These are phyloP conservation scores for Neocatenulostroma microsporum DNA, from an alignment of 2,329 filamentous ascomycete species.

Conservation along the genomic window DNA sequence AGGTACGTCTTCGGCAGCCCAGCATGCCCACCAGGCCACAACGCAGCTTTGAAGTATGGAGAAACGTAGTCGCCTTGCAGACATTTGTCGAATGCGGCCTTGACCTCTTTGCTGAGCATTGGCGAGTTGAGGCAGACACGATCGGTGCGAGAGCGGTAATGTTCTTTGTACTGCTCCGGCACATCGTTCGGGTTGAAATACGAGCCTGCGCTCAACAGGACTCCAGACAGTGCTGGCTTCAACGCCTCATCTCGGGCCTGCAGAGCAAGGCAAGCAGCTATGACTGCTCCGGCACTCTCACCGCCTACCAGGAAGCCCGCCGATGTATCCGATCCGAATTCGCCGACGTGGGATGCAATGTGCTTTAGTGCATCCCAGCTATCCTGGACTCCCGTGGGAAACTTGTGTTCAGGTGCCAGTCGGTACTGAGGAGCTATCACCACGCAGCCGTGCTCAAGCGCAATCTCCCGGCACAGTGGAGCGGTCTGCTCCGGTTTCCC, in stretches of 20 bases:
- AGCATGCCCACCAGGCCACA: conserved; percentile 6
- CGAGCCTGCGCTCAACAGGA: conserved; percentile 35
- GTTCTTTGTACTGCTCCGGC: conserved; percentile 30
- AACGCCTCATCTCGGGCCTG: conserved; percentile 33
- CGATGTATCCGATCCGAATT: conserved; percentile 33
- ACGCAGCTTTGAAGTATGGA: conserved; percentile 6
- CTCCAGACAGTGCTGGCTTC: conserved; percentile 37
- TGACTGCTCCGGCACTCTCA: conserved; percentile 43
- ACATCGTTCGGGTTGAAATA: conserved; percentile 18
- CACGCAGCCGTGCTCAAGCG: conserved; percentile 7
- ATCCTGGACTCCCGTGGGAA: conserved; percentile 42
- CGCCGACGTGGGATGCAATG: conserved; percentile 34
- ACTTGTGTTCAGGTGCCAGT: conserved; percentile 44
- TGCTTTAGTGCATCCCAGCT: conserved; percentile 37
- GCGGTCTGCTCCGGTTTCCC: conserved; percentile 11
- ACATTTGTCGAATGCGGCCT: conserved; percentile 10
- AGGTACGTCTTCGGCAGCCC: conserved; percentile 11
- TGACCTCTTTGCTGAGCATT: conserved; percentile 7
- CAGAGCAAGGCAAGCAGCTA: conserved; percentile 39
- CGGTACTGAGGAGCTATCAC: conserved; percentile 31
- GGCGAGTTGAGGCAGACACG: conserved; percentile 28
- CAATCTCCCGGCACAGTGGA: conserved; percentile 9
- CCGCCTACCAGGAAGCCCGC: conserved; percentile 43
- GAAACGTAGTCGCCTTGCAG: conserved; percentile 7
- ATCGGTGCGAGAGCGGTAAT: conserved; percentile 32